Base-by-base conservation (phyloP, 1,284 basidiomycete genomes). In the Heimioporus punctisporus region DNA sequence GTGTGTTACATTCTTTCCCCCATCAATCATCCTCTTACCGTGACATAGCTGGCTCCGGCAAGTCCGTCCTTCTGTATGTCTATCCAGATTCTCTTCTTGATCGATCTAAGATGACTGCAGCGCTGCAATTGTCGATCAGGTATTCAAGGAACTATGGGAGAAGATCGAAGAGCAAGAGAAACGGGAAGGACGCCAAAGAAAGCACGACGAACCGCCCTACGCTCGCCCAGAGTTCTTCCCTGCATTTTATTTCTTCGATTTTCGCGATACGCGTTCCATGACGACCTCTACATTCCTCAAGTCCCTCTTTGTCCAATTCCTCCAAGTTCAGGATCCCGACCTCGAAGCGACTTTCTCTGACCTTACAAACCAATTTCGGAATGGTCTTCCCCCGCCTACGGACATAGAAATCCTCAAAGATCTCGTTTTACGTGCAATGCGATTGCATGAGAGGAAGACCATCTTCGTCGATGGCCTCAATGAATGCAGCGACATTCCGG, bases 221-320 rank as follows among this genome's bases (percentile, higher is more conserved):
- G 17, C 61, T 43, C 62, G 50, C 17, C 66, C 63, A 15, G 64
- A 69, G 50, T 64, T 69, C 51, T 63, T 64, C 46, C 62, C 66
- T 8, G 68, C 56, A 1, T 61, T 64, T 49, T 66, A 67, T 54
- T 66, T 69, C 41, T 66, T 70, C 46, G 68, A 66, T 55, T 67
- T 61, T 50, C 66, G 66, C 24, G 68, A 69, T 48, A 52, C 42
- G 44, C 68, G 65, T 48, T 56, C 60, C 5, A 14, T 63, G 48
- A 55, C 50, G 37, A 54, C 47, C 3, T 42, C 57, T 26, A 47
- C 68, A 23, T 60, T 66, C 42, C 49, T 66, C 51, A 66, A 58
- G 30, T 65, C 64, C 8, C 56, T 66, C n/a, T 63, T 66, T 30
- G 56, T 56, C 21, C 65, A 66, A 55, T 70, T 66, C 48, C n/a